Conservation (phyloP, 768 basidiomycete genomes). For the Trametes gibbosa region DNA sequence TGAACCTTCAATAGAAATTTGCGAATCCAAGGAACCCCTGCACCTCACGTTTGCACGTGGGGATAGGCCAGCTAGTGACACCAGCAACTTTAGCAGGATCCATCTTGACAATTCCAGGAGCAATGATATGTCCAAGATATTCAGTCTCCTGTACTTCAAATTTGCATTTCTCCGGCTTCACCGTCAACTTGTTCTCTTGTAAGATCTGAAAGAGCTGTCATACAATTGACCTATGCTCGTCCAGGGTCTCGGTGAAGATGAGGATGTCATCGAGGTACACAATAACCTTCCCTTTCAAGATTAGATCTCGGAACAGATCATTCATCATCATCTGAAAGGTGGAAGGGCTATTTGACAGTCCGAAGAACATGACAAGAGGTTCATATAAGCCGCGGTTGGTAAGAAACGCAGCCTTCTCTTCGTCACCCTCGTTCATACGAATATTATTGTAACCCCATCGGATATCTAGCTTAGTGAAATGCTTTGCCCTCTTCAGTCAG, state of each 20-base stretch:
- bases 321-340: conserved; percentile 34
- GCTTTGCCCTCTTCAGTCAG: conserved; percentile 21
- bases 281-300: conserved; percentile 30
- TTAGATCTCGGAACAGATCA: conserved; percentile 29
- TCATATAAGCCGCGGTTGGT: conserved; percentile 37
- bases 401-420: conserved; percentile 40
- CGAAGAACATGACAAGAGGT: conserved; percentile 38
- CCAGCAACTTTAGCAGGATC: conserved; percentile 31
- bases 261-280: conserved; percentile 45
- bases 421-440: conserved; percentile 36
- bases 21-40: conserved; percentile 27
- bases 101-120: conserved; percentile 23
- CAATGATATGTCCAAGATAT: conserved; percentile 33
- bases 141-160: conserved; percentile 29
- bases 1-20: conserved; percentile 31
- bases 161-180: conserved; percentile 37
- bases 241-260: conserved; percentile 32
- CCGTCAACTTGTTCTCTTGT: conserved; percentile 29
- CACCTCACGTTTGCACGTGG: conserved; percentile 16
- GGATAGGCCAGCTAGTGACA: conserved; percentile 27
- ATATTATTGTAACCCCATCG: conserved; percentile 32
- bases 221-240: conserved; percentile 22
- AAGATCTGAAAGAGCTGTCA: conserved; percentile 24
- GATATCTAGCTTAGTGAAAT: conserved; percentile 26
- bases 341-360: conserved; percentile 33